Percentiles rank a stretch among this genome's conserved stretches.
Evolutionary conservation across 352 stramenopile genomes (phyloP).

Genomic region (Phytophthora tubulina): DNA sequence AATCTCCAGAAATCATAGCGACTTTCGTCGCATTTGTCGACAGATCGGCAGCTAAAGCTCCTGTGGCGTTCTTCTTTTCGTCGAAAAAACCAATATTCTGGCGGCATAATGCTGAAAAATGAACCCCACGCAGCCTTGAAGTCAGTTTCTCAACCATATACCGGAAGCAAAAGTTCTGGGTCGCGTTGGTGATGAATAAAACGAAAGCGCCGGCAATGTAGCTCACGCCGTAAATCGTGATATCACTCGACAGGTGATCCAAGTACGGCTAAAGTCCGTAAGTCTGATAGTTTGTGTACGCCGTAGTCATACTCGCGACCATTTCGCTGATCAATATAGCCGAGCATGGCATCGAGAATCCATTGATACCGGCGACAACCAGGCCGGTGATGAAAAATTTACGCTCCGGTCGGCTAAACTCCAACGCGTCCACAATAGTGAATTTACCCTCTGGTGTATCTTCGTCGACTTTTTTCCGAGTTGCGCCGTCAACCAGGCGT

Average conservation of each 20-base stretch:
- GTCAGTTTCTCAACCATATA: slow-evolving; percentile 64
- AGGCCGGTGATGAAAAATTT: slow-evolving; percentile 47
- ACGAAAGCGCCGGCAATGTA: slow-evolving; percentile 47
- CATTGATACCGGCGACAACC: slow-evolving; percentile 40
- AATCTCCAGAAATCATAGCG: slow-evolving; percentile 56
- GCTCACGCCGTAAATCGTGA: slow-evolving; percentile 36
- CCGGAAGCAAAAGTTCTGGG: slow-evolving; percentile 56
- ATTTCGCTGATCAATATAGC: slow-evolving; percentile 41
- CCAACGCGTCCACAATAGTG: slow-evolving; percentile 35
- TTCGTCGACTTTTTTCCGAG: background rate
- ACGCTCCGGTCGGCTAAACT: slow-evolving; percentile 44
- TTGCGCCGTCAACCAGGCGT: background rate
- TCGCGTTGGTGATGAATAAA: slow-evolving; percentile 31
- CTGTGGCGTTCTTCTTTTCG: slow-evolving; percentile 46
- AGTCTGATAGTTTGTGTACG: slow-evolving; percentile 26
- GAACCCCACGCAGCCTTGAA: slow-evolving; percentile 52
- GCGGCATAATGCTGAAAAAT: slow-evolving; percentile 35
- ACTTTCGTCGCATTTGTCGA: slow-evolving; percentile 61
- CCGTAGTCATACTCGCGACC: slow-evolving; percentile 32
- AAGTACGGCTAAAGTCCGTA: slow-evolving; percentile 28
- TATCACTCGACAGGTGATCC: slow-evolving; percentile 43
- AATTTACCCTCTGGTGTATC: slow-evolving; percentile 20
- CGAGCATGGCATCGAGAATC: slow-evolving; percentile 46
- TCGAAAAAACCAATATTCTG: background rate
- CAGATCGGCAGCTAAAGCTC: slow-evolving; percentile 58